phyloP scores from a whole-genome alignment of 371 early-diverging fungal genomes.

The Mucor velutinosus region DNA sequence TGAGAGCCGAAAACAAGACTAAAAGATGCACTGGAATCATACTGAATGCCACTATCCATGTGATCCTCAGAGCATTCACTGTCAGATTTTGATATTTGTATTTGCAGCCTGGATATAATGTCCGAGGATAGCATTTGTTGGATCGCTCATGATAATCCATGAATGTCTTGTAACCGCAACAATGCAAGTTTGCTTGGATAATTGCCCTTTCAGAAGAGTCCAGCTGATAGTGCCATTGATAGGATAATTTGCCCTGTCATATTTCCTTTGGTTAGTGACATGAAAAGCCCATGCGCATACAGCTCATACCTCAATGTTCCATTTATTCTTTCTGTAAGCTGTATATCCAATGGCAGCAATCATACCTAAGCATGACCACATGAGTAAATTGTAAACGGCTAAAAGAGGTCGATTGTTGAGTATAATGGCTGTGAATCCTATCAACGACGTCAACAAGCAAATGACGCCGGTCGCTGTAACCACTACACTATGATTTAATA shows the following conservation, averaged over 20 bases:
- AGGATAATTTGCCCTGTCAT: constrained; percentile 40
- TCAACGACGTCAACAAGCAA: constrained; percentile 46
- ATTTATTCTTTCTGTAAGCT: constrained; percentile 47
- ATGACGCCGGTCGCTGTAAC: constrained; percentile 45
- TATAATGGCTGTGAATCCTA: constrained; percentile 58
- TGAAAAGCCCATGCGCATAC: not conserved
- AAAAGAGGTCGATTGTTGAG: constrained; percentile 49
- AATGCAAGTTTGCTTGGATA: constrained; percentile 52
- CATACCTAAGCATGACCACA: constrained; percentile 58
- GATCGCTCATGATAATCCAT: constrained; percentile 55
- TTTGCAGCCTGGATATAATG: constrained; percentile 53
- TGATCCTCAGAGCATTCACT: constrained; percentile 32
- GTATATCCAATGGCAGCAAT: constrained; percentile 58
- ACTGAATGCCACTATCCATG: constrained; percentile 53
- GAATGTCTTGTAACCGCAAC: constrained; percentile 57
- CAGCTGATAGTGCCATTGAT: constrained; percentile 49
- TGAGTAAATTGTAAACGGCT: constrained; percentile 48
- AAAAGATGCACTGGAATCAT: constrained; percentile 49
- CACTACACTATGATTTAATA: constrained; percentile 25
- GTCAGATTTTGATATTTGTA: constrained; percentile 49
- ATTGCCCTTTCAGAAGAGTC: constrained; percentile 33
- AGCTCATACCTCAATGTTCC: constrained; percentile 33
- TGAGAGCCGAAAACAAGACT: constrained; percentile 47
- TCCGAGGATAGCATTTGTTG: constrained; percentile 59
- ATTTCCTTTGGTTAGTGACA: not conserved